A percentile compares a stretch with the other conserved stretches of the same genome.
Evolutionary conservation across 768 basidiomycete genomes (phyloP).

Genomic region (Suillus sp.): DNA sequence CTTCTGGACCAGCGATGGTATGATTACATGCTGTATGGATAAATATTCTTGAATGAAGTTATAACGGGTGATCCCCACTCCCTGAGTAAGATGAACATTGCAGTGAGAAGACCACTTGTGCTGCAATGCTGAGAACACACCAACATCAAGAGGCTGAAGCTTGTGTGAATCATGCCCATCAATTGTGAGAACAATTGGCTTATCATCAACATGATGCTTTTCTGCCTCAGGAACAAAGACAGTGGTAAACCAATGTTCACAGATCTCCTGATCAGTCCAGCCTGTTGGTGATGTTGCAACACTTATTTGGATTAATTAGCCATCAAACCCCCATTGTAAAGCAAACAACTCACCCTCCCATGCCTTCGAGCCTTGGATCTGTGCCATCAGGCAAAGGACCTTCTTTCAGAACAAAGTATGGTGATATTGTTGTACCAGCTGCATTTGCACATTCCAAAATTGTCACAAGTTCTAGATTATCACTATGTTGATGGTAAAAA

Average conservation of each 20-base stretch:
- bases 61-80: no score
- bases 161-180: slow-evolving; percentile 16
- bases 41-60: no score
- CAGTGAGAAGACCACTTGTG: no score
- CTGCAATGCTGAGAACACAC: no score
- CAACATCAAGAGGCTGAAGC: no score
- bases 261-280: not conserved
- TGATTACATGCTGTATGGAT: no score
- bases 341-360: no score
- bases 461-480: slow-evolving; percentile 45
- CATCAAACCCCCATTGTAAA: no score
- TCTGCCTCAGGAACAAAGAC: slow-evolving; percentile 1
- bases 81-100: no score
- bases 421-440: slow-evolving; percentile 37
- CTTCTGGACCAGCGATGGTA: no score
- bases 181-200: slow-evolving; percentile 11
- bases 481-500: slow-evolving; percentile 32
- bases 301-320: not conserved
- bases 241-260: not conserved
- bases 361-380: no score
- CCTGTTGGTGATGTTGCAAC: slow-evolving; percentile 4
- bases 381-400: no score
- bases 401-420: slow-evolving; percentile 34
- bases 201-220: not conserved
- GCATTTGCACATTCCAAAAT: slow-evolving; percentile 47